Conservation (phyloP, 73 alveolate genomes). For the Paraurostyla sp. region DNA sequence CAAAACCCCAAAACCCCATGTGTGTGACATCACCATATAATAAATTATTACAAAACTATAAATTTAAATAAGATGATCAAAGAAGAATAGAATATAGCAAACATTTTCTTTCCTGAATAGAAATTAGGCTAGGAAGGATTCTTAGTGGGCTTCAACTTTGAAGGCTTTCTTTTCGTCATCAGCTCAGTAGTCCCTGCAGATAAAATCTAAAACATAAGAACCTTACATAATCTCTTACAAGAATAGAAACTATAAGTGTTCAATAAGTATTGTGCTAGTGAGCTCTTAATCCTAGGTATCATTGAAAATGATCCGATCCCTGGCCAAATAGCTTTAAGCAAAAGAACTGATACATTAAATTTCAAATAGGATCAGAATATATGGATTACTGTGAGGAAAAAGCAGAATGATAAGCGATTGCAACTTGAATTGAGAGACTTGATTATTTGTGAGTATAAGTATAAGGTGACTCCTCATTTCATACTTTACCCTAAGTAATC, state of each 20-base stretch:
- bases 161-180: slow-evolving; percentile 22
- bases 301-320: slow-evolving; percentile 14
- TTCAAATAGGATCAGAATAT: slow-evolving; percentile 36
- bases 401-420: background rate
- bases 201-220: background rate
- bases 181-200: background rate
- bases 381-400: slow-evolving; percentile 44
- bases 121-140: background rate
- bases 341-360: background rate
- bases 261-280: slow-evolving; percentile 67
- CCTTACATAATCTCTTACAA: background rate
- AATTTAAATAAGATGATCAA: slow-evolving; percentile 2
- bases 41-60: no score
- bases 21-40: no score
- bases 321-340: slow-evolving; percentile 12
- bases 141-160: slow-evolving; percentile 56
- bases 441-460: slow-evolving; percentile 57
- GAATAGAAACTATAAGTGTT: slow-evolving; percentile 34
- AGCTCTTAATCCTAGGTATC: slow-evolving; percentile 53
- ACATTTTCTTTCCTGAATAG: slow-evolving; percentile 31
- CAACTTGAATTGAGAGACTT: slow-evolving; percentile 25
- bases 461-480: slow-evolving; percentile 58
- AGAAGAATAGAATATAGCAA: slow-evolving; percentile 34
- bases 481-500: slow-evolving; percentile 43
- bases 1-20: no score